Base-by-base conservation (phyloP, 192 early-diverging fungal genomes). In the Backusella tarrabulga region DNA sequence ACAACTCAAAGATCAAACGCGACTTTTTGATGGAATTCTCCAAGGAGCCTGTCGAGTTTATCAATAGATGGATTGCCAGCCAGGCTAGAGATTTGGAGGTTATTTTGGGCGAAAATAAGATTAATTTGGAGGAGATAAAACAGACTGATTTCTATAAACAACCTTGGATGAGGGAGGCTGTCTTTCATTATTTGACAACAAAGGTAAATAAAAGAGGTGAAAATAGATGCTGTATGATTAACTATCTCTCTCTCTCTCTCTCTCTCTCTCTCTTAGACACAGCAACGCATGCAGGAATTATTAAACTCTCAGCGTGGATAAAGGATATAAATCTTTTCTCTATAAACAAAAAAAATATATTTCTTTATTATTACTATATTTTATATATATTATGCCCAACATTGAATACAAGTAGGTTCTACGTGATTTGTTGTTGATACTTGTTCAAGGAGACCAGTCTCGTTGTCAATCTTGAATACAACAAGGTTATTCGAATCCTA, bases 51-150 rank as follows among this genome's bases (percentile, higher is more conserved):
- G 91, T 93, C 32, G 93, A 91, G 38, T 98, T 98, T 81, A 89
- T 97, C 71, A 95, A 97, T 75, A 88, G 93, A 67, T 99, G 97
- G 97, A 88, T 97, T 38, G 94, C 92, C 11, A 93, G 92, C 79
- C 98, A 99, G 86, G 93, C 91, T 76, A 87, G 95, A 67, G 98
- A 99, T 85, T 81, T 98, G 75, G 95, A 98, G 85, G 93, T 95
- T n/a, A 90, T 96, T 34, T 76, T 96, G 71, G 95, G 94, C n/a
- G 95, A 95, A 73, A 88, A 81, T n/a, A 85, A 87, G 54, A 85
- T 94, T 19, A 95, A 94, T 80, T 67, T 87, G 54, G 94, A 95
- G 78, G 94, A 96, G 46, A 87, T 88, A 67, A 81, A 92, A 67
- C 82, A 86, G 14, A 79, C 91, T 1, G 90, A 90, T 46, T 95